Evolutionary conservation across 495 filamentous ascomycete species (phyloP), one percentile per base, ranked within the genome.

Genomic region (Pyronema omphalodes): DNA sequence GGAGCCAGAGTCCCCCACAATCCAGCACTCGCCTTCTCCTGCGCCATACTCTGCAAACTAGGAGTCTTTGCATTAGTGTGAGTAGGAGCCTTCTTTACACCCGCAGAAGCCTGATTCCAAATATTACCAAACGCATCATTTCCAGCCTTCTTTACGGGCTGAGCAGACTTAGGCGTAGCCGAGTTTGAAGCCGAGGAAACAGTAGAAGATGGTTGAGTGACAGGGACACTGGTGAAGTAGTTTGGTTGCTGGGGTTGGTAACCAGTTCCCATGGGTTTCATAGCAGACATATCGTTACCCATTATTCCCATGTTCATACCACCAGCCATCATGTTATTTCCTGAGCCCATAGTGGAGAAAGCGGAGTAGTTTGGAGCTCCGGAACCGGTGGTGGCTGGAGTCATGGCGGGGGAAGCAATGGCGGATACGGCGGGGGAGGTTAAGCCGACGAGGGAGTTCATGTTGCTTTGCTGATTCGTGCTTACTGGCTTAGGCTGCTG

Each of bases 1-100:
- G 73, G 60, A 36, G 78, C 71, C 4, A 76, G 72, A 6, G 81
- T 74, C 8, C 91, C 91, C 88, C 93, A 98, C 60, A 98, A 85
- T 1, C 88, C 88, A 1, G 86, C 86, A 66, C 80, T 88, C 39
- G 86, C 86, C 72, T 94, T 94, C 67, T 95, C 84, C 72, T 94
- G 94, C 43, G 87, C 89, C 71, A 98, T 83, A 64, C 88, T 85
- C 17, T 86, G 87, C 58, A 98, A 72, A 56, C 80, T 84, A 44
- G 78, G 77, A 7, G 86, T 83, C 57, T 83, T 84, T 55, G 74
- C 78, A 0, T 75, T 67, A 4, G 70, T 71, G 9, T 72, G 70
- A 3, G 79, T 76, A 40, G 69, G 72, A 19, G 74, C 70, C 70
- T 94, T 98, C 71, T 87, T 85, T 47, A 88, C 71, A 37, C 86